Evolutionary conservation across 2,329 filamentous ascomycete species (phyloP).

Genomic region (Fonsecaea erecta): DNA sequence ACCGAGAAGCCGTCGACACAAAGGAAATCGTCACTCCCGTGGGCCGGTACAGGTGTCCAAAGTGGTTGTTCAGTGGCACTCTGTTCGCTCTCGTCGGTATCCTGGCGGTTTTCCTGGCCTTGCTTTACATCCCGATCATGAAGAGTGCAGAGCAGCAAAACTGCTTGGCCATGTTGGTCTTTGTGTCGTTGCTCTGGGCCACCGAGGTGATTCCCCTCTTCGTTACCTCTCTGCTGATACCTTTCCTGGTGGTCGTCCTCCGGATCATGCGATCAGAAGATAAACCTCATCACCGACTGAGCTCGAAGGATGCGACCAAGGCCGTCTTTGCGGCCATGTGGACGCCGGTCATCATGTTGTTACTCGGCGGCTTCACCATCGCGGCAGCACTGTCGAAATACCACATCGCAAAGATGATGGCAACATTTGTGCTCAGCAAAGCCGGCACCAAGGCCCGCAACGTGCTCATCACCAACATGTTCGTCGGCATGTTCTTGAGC

Average conservation of each 20-base stretch:
- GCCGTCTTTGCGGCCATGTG: conserved; percentile 96
- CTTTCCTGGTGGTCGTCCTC: conserved; percentile 87
- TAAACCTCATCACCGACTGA: conserved; percentile 70
- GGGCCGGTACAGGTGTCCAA: conserved; percentile 74
- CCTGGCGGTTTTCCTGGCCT: conserved; percentile 71
- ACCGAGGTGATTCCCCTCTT: conserved; percentile 98
- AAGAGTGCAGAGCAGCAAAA: conserved; percentile 89
- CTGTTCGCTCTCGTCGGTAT: conserved; percentile 76
- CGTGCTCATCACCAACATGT: conserved; percentile 96
- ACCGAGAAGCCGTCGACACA: conserved; percentile 64
- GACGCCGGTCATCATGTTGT: conserved; percentile 98
- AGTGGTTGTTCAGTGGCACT: conserved; percentile 81
- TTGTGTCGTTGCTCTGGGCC: conserved; percentile 93
- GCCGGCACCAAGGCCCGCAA: conserved; percentile 87
- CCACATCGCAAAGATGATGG: conserved; percentile 96
- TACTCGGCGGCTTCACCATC: conserved; percentile 93
- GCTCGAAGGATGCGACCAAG: conserved; percentile 77
- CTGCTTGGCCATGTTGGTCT: conserved; percentile 88
- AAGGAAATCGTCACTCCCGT: conserved; percentile 80
- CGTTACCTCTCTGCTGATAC: conserved; percentile 90
- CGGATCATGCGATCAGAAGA: conserved; percentile 80
- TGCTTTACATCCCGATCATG: conserved; percentile 82
- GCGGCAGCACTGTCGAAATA: conserved; percentile 95
- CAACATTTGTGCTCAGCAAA: conserved; percentile 93
- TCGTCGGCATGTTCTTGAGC: conserved; percentile 93